phyloP scores from a whole-genome alignment of 2,329 filamentous ascomycete genomes.

The Clarireedia hainanense region DNA sequence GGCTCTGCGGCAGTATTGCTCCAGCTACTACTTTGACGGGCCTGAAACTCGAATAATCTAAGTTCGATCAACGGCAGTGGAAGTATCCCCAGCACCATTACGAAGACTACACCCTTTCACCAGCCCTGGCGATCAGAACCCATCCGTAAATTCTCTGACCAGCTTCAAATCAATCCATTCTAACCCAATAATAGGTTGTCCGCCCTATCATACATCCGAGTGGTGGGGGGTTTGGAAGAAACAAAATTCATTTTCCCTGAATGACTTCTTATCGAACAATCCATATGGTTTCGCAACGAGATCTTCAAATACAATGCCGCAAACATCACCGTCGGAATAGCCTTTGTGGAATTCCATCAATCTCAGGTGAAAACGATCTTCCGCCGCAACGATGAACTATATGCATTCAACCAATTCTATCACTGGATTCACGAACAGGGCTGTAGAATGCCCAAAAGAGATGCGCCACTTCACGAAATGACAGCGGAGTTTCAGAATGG shows the following conservation, averaged over 20 bases:
- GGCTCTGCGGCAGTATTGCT: too few species aligned
- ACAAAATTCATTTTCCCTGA: background rate
- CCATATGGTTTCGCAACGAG: background rate
- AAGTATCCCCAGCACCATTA: background rate
- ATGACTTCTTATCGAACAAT: background rate
- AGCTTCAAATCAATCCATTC: background rate
- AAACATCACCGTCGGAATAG: background rate
- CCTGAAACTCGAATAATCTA: too few species aligned
- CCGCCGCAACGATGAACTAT: background rate
- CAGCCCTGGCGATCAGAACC: too few species aligned
- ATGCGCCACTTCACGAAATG: background rate
- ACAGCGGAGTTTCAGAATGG: conserved; percentile 1
- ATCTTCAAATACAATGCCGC: background rate
- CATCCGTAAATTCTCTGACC: too few species aligned
- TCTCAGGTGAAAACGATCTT: background rate
- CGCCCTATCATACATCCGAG: background rate
- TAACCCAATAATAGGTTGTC: background rate
- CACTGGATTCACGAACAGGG: background rate
- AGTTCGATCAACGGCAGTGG: too few species aligned
- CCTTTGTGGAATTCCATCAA: background rate
- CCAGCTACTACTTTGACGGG: too few species aligned
- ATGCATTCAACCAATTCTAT: conserved; percentile 5
- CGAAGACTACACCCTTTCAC: background rate
- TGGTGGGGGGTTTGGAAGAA: background rate
- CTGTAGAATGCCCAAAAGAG: background rate